Conservation (phyloP, 2,329 filamentous ascomycete genomes). For the Dothistroma pini region DNA sequence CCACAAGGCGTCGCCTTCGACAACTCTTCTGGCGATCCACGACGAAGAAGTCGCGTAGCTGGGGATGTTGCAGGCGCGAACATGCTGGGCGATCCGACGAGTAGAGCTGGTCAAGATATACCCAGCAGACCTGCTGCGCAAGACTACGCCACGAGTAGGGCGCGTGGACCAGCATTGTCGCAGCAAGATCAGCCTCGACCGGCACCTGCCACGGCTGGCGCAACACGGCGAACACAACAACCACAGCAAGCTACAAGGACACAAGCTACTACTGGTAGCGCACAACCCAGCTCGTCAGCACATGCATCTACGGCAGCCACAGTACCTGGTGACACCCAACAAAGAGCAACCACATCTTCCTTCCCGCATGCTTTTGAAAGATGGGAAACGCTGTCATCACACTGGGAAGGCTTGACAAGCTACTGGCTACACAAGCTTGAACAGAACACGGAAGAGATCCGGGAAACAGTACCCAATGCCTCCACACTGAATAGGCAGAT, state of each 20-base stretch:
- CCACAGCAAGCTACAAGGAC: constrained; percentile 22
- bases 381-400: constrained; percentile 94
- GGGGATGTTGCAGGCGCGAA: constrained; percentile 33
- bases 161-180: constrained; percentile 22
- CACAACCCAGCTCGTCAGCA: constrained; percentile 17
- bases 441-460: constrained; percentile 81
- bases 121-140: constrained; percentile 4
- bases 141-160: constrained; percentile 6
- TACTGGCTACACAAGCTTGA: constrained; percentile 96
- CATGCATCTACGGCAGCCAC: constrained; percentile 17
- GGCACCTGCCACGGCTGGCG: constrained; percentile 19
- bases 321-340: constrained; percentile 17
- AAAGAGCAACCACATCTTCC: constrained; percentile 51
- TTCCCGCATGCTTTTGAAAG: constrained; percentile 97
- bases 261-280: constrained; percentile 17
- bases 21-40: constrained; percentile 15
- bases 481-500: constrained; percentile 91
- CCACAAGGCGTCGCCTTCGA: constrained; percentile 25
- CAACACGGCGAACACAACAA: constrained; percentile 25
- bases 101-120: constrained; percentile 27
- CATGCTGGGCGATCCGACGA: constrained; percentile 32
- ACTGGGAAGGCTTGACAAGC: constrained; percentile 95
- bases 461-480: constrained; percentile 69
- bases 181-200: constrained; percentile 27
- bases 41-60: constrained; percentile 23